A percentile compares a stretch with the other conserved stretches of the same genome.
These are phyloP conservation scores for Colletotrichum sp. DNA, from an alignment of 2,329 filamentous ascomycete species.

Conservation along the genomic window DNA sequence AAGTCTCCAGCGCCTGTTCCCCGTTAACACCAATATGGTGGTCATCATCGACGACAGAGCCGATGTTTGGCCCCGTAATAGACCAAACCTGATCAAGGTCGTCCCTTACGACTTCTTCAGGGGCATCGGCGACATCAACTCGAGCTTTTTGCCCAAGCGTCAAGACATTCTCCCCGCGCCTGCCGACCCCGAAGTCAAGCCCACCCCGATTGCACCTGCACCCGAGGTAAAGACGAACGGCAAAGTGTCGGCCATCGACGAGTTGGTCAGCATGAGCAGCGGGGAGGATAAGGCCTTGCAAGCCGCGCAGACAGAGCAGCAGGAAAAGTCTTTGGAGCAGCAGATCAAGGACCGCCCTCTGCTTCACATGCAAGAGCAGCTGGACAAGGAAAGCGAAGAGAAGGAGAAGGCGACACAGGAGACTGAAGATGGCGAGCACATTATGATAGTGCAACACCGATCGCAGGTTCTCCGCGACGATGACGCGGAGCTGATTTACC, in stretches of 20 bases:
- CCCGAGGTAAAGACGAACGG: constrained; percentile 10
- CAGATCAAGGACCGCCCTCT: constrained; percentile 89
- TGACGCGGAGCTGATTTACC: constrained; percentile 79
- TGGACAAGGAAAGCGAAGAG: constrained; percentile 83
- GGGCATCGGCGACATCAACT: constrained; percentile 98
- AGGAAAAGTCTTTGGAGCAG: constrained; percentile 85
- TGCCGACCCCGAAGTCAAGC: neutral
- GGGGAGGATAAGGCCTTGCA: constrained; percentile 72
- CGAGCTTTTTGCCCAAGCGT: constrained; percentile 89
- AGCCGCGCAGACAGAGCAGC: constrained; percentile 80
- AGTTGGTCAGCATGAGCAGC: constrained; percentile 77
- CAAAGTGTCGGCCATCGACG: constrained; percentile 63
- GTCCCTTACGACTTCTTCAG: constrained; percentile 97
- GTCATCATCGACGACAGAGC: constrained; percentile 98
- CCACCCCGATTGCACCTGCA: neutral
- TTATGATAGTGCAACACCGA: constrained; percentile 32
- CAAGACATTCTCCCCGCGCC: constrained; percentile 51
- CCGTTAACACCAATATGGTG: constrained; percentile 98
- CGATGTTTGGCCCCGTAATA: constrained; percentile 93
- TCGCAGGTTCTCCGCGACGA: constrained; percentile 88
- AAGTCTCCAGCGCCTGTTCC: constrained; percentile 88
- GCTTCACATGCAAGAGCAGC: constrained; percentile 87
- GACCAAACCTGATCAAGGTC: constrained; percentile 92
- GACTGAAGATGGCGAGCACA: constrained; percentile 41
- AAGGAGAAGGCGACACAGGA: constrained; percentile 52